Percentiles rank a stretch among this genome's conserved stretches.
Conservation (phyloP, 495 filamentous ascomycete genomes). For the Cryomyces minteri region DNA sequence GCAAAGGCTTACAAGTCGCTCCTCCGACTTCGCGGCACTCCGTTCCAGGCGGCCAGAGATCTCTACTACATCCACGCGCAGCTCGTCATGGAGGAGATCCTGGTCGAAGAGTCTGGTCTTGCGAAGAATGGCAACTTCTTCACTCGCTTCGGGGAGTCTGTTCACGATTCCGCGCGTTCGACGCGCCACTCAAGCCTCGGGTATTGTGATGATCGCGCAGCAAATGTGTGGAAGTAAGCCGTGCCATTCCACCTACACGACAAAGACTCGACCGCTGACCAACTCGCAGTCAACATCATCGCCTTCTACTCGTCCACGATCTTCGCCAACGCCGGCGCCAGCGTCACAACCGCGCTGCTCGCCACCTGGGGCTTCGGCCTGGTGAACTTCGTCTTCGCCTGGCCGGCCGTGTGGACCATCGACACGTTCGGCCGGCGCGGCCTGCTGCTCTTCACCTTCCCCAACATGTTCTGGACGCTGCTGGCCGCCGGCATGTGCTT, state of each 20-base stretch:
- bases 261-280: not conserved
- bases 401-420: constrained; percentile 47
- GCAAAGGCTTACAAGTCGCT: constrained; percentile 9
- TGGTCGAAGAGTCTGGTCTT: not conserved
- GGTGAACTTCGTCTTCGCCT: constrained; percentile 45
- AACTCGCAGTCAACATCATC: constrained; percentile 10
- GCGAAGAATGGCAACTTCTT: constrained; percentile 24
- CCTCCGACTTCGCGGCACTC: constrained; percentile 2
- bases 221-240: constrained; percentile 34
- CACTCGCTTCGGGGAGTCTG: constrained; percentile 38
- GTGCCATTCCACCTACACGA: constrained; percentile 11
- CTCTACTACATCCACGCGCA: constrained; percentile 9
- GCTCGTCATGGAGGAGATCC: constrained; percentile 13
- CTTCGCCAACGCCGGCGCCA: constrained; percentile 35
- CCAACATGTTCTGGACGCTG: constrained; percentile 19
- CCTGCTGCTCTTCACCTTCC: constrained; percentile 15
- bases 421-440: constrained; percentile 22
- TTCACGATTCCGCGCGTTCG: constrained; percentile 52
- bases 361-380: constrained; percentile 43
- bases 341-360: constrained; percentile 24
- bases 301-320: constrained; percentile 35
- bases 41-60: constrained; percentile 8
- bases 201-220: constrained; percentile 50
- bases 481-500: constrained; percentile 16
- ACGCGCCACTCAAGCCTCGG: constrained; percentile 45